Conservation (phyloP, 495 filamentous ascomycete genomes). For the Neurospora sp. region DNA sequence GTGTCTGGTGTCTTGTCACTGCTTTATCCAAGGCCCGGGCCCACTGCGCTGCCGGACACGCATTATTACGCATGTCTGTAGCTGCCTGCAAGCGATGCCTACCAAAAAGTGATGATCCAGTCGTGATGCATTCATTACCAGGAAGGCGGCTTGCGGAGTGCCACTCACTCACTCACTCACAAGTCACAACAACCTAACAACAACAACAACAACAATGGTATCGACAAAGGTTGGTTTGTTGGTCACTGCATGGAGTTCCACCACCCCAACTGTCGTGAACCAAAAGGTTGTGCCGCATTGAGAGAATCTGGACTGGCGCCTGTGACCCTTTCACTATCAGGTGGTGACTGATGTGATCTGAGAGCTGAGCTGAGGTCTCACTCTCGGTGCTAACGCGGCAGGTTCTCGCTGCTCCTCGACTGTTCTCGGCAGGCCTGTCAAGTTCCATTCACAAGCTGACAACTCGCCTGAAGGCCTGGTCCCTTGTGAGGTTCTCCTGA, state of each 20-base stretch:
- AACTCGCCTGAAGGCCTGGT: not conserved
- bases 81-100: not conserved
- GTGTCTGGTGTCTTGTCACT: not conserved
- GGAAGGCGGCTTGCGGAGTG: not conserved
- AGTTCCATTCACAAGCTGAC: not conserved
- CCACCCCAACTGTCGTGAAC: not conserved
- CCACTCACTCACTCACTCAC: not conserved
- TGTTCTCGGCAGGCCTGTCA: not conserved
- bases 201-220: not conserved
- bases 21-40: not conserved
- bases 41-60: not conserved
- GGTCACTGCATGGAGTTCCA: not conserved
- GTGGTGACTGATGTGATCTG: not conserved
- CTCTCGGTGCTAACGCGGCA: not conserved
- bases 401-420: not conserved
- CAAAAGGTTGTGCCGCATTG: not conserved
- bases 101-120: not conserved
- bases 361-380: not conserved
- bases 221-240: not conserved
- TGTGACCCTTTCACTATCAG: not conserved
- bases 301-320: not conserved
- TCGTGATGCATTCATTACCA: not conserved
- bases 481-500: not conserved
- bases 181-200: not conserved
- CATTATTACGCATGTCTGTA: not conserved